Evolutionary conservation across 2,329 filamentous ascomycete species (phyloP), one percentile per base, ranked within the genome.

Genomic region (Paradendryphiella salina): DNA sequence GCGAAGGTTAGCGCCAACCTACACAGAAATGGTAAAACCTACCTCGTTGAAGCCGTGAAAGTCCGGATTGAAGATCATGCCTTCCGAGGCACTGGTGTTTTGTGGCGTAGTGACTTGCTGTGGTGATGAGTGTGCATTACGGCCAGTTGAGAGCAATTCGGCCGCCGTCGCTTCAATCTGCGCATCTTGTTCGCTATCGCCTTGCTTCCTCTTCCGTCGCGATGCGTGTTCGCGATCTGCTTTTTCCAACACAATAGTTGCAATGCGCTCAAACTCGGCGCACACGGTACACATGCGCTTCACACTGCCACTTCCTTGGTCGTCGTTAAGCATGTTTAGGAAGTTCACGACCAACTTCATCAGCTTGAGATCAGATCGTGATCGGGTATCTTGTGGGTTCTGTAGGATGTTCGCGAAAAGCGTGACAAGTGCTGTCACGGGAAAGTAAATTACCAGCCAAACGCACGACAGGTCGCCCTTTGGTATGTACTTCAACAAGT

Each of bases 381-480:
- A 93, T 37, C 91, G 83, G 1, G 88, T 85, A 67, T 99, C 94
- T 51, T 93, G 84, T 0, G 94, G 94, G 63, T 97, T 97, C 70
- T 99, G 94, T 0, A 99, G 76, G 38, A 97, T 95, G 66, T 97
- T 96, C 52, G 93, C 92, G 66, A 99, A 99, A 1, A 99, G 78
- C 0, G 94, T 97, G 36, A 99, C 91, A 4, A 97, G 82, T 1
- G 94, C 89, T 0, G 94, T 96, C 7, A 99, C 92, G 0, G 94
- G 94, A 75, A 96, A 99, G 74, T 99, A 99, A 9, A 97, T 78
- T 60, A 96, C 90, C 68, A 99, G 82, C 93, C 94, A 99, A 44
- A 97, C 92, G 73, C 91, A 96, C 40, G 89, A 87, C 68, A 92
- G 92, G 70, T 99, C 94, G 37, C 92, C 92, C 69, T 96, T 91